These are phyloP conservation scores for Talaromyces proteolyticus DNA, from an alignment of 495 filamentous ascomycete genomes.

Conservation along the genomic window DNA sequence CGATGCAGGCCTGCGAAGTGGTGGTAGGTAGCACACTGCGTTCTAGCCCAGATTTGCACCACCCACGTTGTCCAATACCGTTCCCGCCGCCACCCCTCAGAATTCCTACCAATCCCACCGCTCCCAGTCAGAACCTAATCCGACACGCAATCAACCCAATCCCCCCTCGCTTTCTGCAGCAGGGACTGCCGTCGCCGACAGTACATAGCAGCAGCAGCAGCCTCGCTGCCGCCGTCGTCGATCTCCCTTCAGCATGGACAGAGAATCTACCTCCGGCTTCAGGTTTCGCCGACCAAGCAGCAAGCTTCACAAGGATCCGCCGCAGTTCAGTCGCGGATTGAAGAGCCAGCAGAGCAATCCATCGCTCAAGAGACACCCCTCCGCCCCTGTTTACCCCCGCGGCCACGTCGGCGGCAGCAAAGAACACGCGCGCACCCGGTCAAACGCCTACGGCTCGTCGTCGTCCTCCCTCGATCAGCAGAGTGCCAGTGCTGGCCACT, in stretches of 20 bases:
- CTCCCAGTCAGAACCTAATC: background rate
- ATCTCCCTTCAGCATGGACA: constrained; percentile 27
- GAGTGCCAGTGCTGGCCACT: constrained; percentile 33
- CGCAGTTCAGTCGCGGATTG: constrained; percentile 32
- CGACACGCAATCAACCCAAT: background rate
- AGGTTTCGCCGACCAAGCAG: constrained; percentile 42
- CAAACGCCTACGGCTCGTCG: constrained; percentile 47
- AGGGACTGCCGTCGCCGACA: background rate
- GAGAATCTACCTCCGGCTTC: constrained; percentile 29
- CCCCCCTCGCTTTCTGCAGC: background rate
- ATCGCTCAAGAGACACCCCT: constrained; percentile 62
- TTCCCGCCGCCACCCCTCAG: background rate
- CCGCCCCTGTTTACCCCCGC: constrained; percentile 53
- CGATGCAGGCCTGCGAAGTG: background rate
- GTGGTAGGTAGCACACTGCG: no score
- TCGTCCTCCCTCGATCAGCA: constrained; percentile 40
- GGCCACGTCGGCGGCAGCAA: constrained; percentile 35
- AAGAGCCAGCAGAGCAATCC: constrained; percentile 40
- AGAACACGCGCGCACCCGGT: constrained; percentile 43
- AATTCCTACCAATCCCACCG: background rate
- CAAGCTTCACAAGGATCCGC: constrained; percentile 45
- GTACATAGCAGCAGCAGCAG: no score
- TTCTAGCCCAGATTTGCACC: background rate
- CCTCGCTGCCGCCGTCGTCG: background rate
- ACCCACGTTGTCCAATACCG: background rate